Base-by-base conservation (phyloP, 495 filamentous ascomycete genomes). In the Ramalina peruviana region DNA sequence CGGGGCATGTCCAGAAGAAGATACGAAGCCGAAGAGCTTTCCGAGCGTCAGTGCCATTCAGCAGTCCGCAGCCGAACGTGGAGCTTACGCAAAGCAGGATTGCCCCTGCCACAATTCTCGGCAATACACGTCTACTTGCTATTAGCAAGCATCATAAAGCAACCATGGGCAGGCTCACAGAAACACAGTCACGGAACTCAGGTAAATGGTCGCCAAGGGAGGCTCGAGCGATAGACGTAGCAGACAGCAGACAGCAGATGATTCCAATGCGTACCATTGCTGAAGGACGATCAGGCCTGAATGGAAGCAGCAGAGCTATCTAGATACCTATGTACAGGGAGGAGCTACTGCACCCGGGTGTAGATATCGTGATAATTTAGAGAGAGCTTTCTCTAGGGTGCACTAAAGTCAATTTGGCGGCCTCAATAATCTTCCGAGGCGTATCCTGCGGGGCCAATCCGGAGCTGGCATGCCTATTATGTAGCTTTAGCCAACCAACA, bases 171-270 rank as follows among this genome's bases (percentile, higher is more conserved):
- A 37, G 17, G 53, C 52, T 40, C 75, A 94, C 90, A 73, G 87
- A 61, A 45, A 98, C 81, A 65, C 92, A 98, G 67, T 86, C 74
- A 58, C 70, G 75, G 64, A 98, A 98, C 57, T 95, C 90, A 12
- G 87, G 86, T 40, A 96, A 71, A 43, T 80, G 76, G 64, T 98
- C 92, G 49, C 92, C 92, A 42, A 81, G 57, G 16, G 88, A 95
- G 23, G 88, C 92, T 27, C 67, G 64, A 6, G 71, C 78, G 36
- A 69, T 63, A 15, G 63, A 59, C 40, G 68, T 55, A 23, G 82
- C 63, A 40, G 12, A 66, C 48, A 44, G 72, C 36, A 39, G 74
- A 51, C 36, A 68, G 37, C 9, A 41, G 9, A 40, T 15, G 7
- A 33, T 13, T 10, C 30, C 30, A 11, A 33, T 33, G 5, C 30